Percentiles rank a stretch among this genome's conserved stretches.
Evolutionary conservation across 768 basidiomycete genomes (phyloP).

Genomic region (Paxillus ammoniavirescens): DNA sequence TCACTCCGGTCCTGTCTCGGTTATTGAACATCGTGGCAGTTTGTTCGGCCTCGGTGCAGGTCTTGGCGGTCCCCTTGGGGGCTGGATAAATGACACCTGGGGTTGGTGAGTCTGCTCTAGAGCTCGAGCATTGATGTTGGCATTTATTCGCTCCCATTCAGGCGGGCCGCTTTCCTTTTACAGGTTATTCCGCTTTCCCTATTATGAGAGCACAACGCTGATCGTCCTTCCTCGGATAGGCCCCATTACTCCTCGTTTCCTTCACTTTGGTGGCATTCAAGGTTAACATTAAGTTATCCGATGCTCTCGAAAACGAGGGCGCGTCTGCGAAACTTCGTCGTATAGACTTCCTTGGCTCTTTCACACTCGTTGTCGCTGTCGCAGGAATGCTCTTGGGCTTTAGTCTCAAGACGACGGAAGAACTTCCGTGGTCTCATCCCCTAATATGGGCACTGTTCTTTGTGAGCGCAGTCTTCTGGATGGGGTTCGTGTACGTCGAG

Average conservation of each 20-base stretch:
- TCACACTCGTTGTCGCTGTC: conserved; percentile 72
- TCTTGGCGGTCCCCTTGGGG: conserved; percentile 77
- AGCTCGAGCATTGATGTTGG: not conserved
- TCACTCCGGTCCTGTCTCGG: conserved; percentile 2
- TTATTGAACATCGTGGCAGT: conserved; percentile 37
- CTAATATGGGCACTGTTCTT: conserved; percentile 65
- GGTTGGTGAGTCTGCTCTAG: conserved; percentile 62
- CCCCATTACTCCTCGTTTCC: conserved; percentile 75
- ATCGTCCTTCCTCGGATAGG: conserved; percentile 39
- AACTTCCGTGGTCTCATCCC: conserved; percentile 73
- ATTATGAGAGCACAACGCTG: conserved; percentile 1
- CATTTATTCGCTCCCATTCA: conserved; percentile 30
- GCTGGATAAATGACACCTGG: conserved; percentile 81
- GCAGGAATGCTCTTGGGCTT: conserved; percentile 75
- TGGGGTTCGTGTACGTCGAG: conserved; percentile 76
- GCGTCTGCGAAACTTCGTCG: conserved; percentile 65
- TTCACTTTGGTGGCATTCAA: conserved; percentile 69
- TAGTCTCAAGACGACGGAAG: conserved; percentile 75
- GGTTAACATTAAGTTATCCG: conserved; percentile 76
- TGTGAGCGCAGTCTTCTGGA: conserved; percentile 51
- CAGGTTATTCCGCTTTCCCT: conserved; percentile 50
- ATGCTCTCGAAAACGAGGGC: conserved; percentile 57
- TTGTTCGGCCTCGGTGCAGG: conserved; percentile 83
- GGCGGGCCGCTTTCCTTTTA: conserved; percentile 83
- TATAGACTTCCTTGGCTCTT: conserved; percentile 82